Base-by-base conservation (phyloP, 1,284 basidiomycete species). In the Pseudozyma pruni region DNA sequence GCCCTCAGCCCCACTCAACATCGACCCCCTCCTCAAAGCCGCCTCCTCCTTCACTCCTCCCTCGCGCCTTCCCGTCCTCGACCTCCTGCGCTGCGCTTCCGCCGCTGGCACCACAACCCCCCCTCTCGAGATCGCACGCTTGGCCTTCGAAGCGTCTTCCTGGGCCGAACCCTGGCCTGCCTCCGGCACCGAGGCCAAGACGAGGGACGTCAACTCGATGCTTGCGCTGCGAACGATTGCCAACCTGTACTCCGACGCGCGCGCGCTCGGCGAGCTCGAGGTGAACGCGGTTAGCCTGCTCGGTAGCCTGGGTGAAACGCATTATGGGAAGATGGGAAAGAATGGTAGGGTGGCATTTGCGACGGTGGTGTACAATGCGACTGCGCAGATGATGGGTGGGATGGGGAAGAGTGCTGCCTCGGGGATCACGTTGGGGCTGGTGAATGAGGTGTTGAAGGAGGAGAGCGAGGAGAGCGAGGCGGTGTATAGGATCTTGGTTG, bases 21-120 rank as follows among this genome's bases (percentile, higher is more conserved):
- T 79, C 4, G 48, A 48, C n/a, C 43, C 66, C 3, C 53, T 79
- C 7, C 41, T 48, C 14, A 53, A 86, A 33, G 85, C 93, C 5
- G 84, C 95, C 8, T 85, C 88, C 20, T 86, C 89, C 23, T 98
- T 95, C 94, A 92, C 92, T 0, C 82, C 86, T 10, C 87, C 87
- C 1, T 87, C 90, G 63, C 87, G 91, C 7, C 95, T 96, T 84
- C 95, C 95, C 54, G 92, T 94, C 2, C 88, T 98, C 75, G 95
- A 98, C 79, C 86, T 98, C 8, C 86, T 89, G 43, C 89, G 95
- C 27, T 85, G 93, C 27, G 83, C 95, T 9, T 86, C 89, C n/a
- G 89, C 88, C 0, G 88, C 87, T 14, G 49, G 85, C 5, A 83
- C 85, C 8, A 78, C 86, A 0, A 85, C 81, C 13, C 76, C 87